Base-by-base conservation (phyloP, 2,329 filamentous ascomycete genomes). In the Stagonosporopsis rhizophila region DNA sequence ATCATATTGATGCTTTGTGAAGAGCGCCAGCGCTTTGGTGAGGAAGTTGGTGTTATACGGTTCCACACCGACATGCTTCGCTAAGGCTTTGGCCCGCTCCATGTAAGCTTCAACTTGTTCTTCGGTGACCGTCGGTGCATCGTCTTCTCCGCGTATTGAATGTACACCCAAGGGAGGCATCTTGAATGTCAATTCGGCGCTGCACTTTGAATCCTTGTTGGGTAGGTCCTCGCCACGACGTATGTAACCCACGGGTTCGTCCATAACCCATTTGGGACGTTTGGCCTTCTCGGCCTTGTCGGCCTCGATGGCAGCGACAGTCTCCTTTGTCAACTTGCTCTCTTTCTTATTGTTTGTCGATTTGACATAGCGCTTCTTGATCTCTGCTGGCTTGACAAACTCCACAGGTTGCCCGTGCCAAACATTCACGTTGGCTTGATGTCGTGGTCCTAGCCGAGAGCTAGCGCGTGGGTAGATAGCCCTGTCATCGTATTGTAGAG, bases 401-500 rank as follows among this genome's bases (percentile, higher is more conserved):
- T 96, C 84, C n/a, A 98, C 88, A 0, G 92, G 88, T 50, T 87
- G 87, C 5, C 94, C 95, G 52, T 89, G 89, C 95, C 95, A 99
- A 6, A 90, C 83, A 44, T 85, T 81, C 30, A 96, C 90, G 65
- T 87, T 89, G 4, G 95, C 94, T 79, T 99, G 95, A 75, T 98
- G 92, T 52, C 92, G 87, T 9, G 92, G 91, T 7, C 95, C 95
- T 34, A 98, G 82, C 34, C 95, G 89, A 52, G 95, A 98, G 72
- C 93, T 96, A 15, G 95, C 94, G 63, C 95, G 89, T 8, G 95
- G 95, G 72, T 98, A 98, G 63, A 99, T 98, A 2, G 81, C 80
- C 62, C 95, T 89, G 75, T 99, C 95, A 70, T 99, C 95, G 72
- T 96, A 96, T 74, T 99, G 95, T 27, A 99, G 81, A 0, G 92